A percentile compares a stretch with the other conserved stretches of the same genome.
These are phyloP conservation scores for Hanseniaspora lachancei DNA, from an alignment of 805 yeast species.

Conservation along the genomic window DNA sequence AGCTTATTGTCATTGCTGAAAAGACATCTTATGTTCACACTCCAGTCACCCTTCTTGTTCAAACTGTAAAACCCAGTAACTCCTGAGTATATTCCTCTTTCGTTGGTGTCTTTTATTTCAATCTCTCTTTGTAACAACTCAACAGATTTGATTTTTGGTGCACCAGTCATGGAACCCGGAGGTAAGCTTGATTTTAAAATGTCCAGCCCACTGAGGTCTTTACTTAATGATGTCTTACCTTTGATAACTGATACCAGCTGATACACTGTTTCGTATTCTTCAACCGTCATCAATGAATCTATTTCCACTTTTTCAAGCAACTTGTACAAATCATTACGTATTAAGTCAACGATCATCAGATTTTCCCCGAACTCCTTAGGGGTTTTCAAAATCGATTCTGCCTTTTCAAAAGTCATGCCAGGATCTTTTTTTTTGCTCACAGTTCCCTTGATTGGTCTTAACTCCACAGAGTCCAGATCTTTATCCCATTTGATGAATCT, in stretches of 20 bases:
- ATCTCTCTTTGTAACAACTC: conserved; percentile 50
- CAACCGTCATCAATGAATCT: conserved; percentile 73
- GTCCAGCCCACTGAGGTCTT: conserved; percentile 56
- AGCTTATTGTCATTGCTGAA: conserved; percentile 36
- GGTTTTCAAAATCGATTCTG: conserved; percentile 52
- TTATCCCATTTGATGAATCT: conserved; percentile 72
- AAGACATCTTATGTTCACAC: conserved; percentile 80
- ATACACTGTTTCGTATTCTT: conserved; percentile 80
- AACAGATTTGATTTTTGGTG: conserved; percentile 88
- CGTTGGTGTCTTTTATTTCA: conserved; percentile 23
- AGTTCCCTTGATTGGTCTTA: conserved; percentile 94
- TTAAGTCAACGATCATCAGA: conserved; percentile 89
- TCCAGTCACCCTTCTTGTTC: conserved; percentile 84
- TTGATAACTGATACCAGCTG: conserved; percentile 83
- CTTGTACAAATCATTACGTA: conserved; percentile 76
- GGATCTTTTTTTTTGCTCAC: conserved; percentile 45
- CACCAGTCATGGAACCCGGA: conserved; percentile 99
- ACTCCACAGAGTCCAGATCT: conserved; percentile 41
- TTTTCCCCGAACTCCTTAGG: conserved; percentile 94
- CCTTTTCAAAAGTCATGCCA: conserved; percentile 42
- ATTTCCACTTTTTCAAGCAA: conserved; percentile 55
- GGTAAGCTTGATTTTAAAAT: conserved; percentile 69
- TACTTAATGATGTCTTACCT: conserved; percentile 33
- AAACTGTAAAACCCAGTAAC: conserved; percentile 92
- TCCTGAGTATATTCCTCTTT: conserved; percentile 83